phyloP scores from a whole-genome alignment of 495 filamentous ascomycete genomes.

The Aspergillus biplanus region DNA sequence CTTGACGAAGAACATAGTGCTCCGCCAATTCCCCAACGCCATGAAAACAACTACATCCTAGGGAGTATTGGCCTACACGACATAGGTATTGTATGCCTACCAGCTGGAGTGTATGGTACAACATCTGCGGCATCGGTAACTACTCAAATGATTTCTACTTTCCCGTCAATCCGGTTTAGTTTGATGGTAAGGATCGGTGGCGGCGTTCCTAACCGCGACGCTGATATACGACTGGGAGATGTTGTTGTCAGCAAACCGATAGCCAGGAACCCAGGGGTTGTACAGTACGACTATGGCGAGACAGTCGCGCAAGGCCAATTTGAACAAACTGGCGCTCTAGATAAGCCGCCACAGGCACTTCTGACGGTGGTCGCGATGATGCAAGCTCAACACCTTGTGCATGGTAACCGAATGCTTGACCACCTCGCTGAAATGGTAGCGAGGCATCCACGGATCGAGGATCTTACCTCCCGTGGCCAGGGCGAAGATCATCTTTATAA shows the following conservation, averaged over 20 bases:
- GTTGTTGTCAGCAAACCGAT: constrained; percentile 38
- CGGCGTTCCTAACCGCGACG: constrained; percentile 28
- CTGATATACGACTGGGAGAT: constrained; percentile 41
- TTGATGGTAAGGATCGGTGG: constrained; percentile 44
- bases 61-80: constrained; percentile 36
- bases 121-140: constrained; percentile 31
- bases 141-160: constrained; percentile 29
- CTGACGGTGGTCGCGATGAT: constrained; percentile 34
- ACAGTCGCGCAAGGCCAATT: constrained; percentile 30
- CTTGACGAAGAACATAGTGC: constrained; percentile 32
- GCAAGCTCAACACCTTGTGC: constrained; percentile 16
- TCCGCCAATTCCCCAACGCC: constrained; percentile 14
- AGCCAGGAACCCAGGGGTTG: constrained; percentile 23
- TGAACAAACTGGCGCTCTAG: constrained; percentile 38
- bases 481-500: constrained; percentile 35
- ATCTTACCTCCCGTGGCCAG: constrained; percentile 23
- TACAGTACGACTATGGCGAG: constrained; percentile 47
- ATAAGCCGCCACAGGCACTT: constrained; percentile 35
- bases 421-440: constrained; percentile 25
- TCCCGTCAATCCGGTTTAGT: constrained; percentile 26
- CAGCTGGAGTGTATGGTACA: constrained; percentile 30
- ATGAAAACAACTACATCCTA: constrained; percentile 38
- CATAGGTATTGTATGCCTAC: constrained; percentile 38
- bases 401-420: constrained; percentile 19
- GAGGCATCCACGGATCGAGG: constrained; percentile 25